Evolutionary conservation across 352 stramenopile species (phyloP).

Genomic region (Globisporangium polare): DNA sequence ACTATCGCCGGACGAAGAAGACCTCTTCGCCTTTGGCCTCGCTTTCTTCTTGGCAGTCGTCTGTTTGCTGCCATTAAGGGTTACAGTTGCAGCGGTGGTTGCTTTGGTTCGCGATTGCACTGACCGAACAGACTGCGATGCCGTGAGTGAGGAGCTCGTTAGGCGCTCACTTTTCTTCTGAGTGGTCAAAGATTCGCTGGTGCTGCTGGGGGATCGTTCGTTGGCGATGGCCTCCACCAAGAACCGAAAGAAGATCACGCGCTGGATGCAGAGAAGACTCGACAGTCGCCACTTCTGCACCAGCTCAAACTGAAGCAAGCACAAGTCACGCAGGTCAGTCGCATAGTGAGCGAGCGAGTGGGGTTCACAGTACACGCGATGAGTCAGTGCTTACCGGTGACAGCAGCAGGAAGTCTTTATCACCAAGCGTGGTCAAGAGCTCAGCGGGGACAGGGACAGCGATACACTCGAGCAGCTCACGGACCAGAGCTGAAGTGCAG

Average conservation of each 20-base stretch:
- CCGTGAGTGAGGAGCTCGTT: neutral
- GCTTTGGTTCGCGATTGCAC: conserved; percentile 6
- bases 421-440: neutral
- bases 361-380: neutral
- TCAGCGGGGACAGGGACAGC: neutral
- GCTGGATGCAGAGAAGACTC: conserved; percentile 46
- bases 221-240: conserved; percentile 33
- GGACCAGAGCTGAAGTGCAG: conserved; percentile 7
- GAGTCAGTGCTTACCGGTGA: conserved; percentile 29
- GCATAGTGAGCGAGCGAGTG: neutral
- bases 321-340: neutral
- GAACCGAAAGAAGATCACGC: conserved; percentile 55
- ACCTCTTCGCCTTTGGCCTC: neutral
- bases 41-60: neutral
- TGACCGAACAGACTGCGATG: neutral
- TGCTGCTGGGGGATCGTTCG: conserved; percentile 9
- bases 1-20: neutral
- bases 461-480: conserved; percentile 15
- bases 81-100: no score
- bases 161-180: neutral
- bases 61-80: neutral
- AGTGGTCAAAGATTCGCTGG: neutral
- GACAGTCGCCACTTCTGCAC: conserved; percentile 29
- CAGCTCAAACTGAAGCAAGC: conserved; percentile 30
- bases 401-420: conserved; percentile 21